Conservation (phyloP, 352 stramenopile genomes). For the Phytopythium ostracodes region DNA sequence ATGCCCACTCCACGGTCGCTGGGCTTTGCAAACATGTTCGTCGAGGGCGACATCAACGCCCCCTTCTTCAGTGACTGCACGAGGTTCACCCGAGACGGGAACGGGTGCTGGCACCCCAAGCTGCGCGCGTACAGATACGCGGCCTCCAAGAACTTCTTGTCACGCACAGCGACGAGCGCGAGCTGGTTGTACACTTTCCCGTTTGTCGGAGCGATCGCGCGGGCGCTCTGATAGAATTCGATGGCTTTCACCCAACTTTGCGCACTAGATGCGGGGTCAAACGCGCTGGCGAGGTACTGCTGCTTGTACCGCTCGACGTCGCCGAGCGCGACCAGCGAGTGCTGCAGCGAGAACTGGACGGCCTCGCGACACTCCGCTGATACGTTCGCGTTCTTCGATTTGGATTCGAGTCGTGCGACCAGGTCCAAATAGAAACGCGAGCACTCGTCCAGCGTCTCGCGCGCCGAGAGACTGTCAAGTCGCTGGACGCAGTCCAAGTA, state of each 20-base stretch:
- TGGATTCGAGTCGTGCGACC: constrained; percentile 12
- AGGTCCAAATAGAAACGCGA: constrained; percentile 27
- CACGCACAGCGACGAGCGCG: constrained; percentile 34
- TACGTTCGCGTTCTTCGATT: constrained; percentile 7
- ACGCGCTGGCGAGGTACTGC: constrained; percentile 11
- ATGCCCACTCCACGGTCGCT: too few species aligned
- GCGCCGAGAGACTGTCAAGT: constrained; percentile 5
- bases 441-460: constrained; percentile 9
- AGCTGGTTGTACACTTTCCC: constrained; percentile 66
- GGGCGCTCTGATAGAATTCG: constrained; percentile 32
- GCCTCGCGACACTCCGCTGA: constrained; percentile 14
- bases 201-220: constrained; percentile 32
- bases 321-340: constrained; percentile 41
- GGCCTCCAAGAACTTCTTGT: constrained; percentile 26
- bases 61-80: constrained; percentile 21
- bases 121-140: constrained; percentile 47
- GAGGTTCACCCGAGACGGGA: constrained; percentile 35
- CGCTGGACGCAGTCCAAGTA: constrained; percentile 31
- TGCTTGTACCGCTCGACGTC: constrained; percentile 44
- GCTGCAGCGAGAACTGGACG: constrained; percentile 31
- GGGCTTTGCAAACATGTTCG: not conserved
- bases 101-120: constrained; percentile 34
- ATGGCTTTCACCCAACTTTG: constrained; percentile 25
- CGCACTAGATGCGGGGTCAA: not conserved
- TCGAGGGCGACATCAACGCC: not conserved